phyloP scores from a whole-genome alignment of 148 eudicot genomes.

The Spergularia bocconei region DNA sequence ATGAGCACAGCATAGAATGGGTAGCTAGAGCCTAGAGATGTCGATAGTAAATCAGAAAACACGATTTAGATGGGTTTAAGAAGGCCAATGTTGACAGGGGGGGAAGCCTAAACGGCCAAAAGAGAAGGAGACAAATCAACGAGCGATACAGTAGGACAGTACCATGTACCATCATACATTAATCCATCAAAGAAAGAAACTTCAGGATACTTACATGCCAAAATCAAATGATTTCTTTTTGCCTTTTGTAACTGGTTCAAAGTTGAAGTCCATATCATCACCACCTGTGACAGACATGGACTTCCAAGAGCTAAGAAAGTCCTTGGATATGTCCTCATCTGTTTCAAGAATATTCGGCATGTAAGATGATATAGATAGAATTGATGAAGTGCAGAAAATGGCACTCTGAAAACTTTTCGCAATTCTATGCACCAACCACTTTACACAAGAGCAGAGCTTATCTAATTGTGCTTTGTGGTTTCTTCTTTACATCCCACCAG shows the following conservation, averaged over 20 bases:
- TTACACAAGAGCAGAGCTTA: background rate
- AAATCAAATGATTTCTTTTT: constrained; percentile 70
- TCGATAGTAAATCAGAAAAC: background rate
- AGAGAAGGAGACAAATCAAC: constrained; percentile 4
- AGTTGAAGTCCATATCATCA: constrained; percentile 74
- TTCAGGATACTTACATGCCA: constrained; percentile 59
- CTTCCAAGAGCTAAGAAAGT: constrained; percentile 78
- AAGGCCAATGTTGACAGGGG: background rate
- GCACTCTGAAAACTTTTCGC: background rate
- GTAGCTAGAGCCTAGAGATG: background rate
- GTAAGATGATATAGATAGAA: background rate
- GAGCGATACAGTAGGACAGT: background rate
- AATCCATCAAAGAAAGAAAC: background rate
- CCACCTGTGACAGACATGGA: constrained; percentile 48
- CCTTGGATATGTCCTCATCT: constrained; percentile 76
- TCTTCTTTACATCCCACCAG: background rate
- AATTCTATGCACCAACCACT: background rate
- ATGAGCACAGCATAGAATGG: constrained; percentile 14
- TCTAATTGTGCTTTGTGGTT: background rate
- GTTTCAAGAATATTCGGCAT: constrained; percentile 20
- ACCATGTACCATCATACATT: background rate
- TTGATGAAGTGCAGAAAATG: background rate
- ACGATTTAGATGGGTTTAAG: background rate
- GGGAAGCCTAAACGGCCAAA: background rate
- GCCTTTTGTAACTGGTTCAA: constrained; percentile 59